Conservation (phyloP, 225 moss, liverwort and hornwort species). For the Marchantia paleacea region DNA sequence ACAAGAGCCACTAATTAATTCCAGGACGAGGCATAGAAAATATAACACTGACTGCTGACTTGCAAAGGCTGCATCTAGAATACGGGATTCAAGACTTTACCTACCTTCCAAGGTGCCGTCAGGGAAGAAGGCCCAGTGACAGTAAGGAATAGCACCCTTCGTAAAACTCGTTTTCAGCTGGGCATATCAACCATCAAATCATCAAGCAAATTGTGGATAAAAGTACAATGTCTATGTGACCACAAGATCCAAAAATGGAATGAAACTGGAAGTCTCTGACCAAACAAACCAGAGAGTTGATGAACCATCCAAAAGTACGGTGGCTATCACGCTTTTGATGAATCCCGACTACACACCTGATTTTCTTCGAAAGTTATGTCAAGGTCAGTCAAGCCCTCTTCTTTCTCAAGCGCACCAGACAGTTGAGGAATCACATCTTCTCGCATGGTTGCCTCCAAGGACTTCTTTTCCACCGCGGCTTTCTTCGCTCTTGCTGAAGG, state of each 20-base stretch:
- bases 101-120: constrained; percentile 88
- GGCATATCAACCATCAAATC: background rate
- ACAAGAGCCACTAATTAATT: background rate
- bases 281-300: too few relatives aligned
- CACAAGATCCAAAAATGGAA: too few relatives aligned
- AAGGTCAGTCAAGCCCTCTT: constrained; percentile 61
- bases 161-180: constrained; percentile 85
- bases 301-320: too few relatives aligned
- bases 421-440: constrained; percentile 71
- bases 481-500: constrained; percentile 53
- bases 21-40: background rate
- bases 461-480: constrained; percentile 48
- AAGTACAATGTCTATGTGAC: background rate
- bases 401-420: constrained; percentile 50
- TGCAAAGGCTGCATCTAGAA: background rate
- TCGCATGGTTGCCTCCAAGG: constrained; percentile 58
- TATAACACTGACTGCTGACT: background rate
- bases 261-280: too few relatives aligned
- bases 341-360: constrained; percentile 48
- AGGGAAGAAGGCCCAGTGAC: constrained; percentile 85
- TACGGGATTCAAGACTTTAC: background rate
- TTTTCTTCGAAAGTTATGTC: constrained; percentile 71
- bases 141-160: constrained; percentile 68
- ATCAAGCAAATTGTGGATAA: background rate
- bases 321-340: too few relatives aligned